phyloP scores from a whole-genome alignment of 345 rosid species.

The Barbarea vulgaris region DNA sequence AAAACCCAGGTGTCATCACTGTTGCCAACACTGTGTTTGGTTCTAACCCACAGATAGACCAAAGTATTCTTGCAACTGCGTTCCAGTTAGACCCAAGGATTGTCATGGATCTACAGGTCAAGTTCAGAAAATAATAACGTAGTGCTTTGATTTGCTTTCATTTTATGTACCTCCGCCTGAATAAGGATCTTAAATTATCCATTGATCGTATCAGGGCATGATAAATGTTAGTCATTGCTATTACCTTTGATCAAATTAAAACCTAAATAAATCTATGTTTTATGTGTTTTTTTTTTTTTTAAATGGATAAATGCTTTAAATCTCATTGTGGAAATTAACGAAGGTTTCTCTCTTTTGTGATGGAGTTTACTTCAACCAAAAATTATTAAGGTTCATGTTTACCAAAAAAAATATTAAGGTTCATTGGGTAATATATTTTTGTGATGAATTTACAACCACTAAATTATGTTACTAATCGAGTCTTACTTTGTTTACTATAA shows the following conservation, averaged over 20 bases:
- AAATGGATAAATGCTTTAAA: too few species aligned
- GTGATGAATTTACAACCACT: too few species aligned
- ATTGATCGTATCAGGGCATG: background rate
- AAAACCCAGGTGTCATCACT: constrained; percentile 21
- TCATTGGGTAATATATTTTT: too few species aligned
- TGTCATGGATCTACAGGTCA: constrained; percentile 14
- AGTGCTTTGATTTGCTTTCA: background rate
- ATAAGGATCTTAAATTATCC: background rate
- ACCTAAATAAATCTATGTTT: background rate
- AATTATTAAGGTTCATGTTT: too few species aligned
- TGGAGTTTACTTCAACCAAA: too few species aligned
- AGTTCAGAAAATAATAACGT: background rate
- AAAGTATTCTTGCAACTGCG: constrained; percentile 16
- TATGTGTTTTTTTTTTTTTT: too few species aligned
- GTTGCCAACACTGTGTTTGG: constrained; percentile 34
- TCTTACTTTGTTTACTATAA: too few species aligned
- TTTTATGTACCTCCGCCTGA: background rate
- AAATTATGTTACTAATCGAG: too few species aligned
- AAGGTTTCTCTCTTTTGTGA: too few species aligned
- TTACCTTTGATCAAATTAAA: background rate
- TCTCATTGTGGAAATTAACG: too few species aligned
- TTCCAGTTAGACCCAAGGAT: constrained; percentile 24
- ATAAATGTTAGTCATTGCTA: background rate
- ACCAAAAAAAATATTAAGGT: too few species aligned
- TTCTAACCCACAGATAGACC: constrained; percentile 10